phyloP scores from a whole-genome alignment of 192 early-diverging fungal species.

The Chytriomyces sp. region DNA sequence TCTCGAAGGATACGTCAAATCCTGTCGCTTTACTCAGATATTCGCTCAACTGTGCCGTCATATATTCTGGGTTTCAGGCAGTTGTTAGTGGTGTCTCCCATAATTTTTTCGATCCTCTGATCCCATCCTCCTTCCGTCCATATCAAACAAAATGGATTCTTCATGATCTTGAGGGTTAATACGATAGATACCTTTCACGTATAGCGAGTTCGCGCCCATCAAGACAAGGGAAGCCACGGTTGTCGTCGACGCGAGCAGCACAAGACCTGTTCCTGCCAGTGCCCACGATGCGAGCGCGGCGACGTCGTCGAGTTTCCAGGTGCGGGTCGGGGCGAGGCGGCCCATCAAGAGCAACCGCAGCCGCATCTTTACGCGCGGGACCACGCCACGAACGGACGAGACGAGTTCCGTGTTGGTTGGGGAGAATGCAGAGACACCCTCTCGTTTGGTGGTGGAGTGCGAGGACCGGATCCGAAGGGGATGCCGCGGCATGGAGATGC shows the following conservation, averaged over 20 bases:
- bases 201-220: constrained; percentile 76
- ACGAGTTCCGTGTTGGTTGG: constrained; percentile 18
- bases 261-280: constrained; percentile 81
- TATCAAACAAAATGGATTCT: constrained; percentile 10
- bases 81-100: not conserved
- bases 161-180: too few relatives aligned
- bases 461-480: not conserved
- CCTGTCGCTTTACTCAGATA: constrained; percentile 82
- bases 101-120: not conserved
- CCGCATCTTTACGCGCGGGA: constrained; percentile 39
- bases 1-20: constrained; percentile 82
- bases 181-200: constrained; percentile 83
- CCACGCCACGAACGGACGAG: constrained; percentile 33
- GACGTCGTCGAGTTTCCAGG: constrained; percentile 73
- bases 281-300: constrained; percentile 88
- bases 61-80: constrained; percentile 61
- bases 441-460: not conserved
- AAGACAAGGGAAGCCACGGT: constrained; percentile 82
- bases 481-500: not conserved
- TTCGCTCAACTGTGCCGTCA: constrained; percentile 74
- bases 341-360: constrained; percentile 52
- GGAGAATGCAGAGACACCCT: constrained; percentile 7
- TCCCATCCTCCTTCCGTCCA: not conserved
- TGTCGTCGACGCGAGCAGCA: constrained; percentile 86
- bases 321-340: constrained; percentile 18